Conservation (phyloP, 192 early-diverging fungal species). For the Rhizophagus sp. region DNA sequence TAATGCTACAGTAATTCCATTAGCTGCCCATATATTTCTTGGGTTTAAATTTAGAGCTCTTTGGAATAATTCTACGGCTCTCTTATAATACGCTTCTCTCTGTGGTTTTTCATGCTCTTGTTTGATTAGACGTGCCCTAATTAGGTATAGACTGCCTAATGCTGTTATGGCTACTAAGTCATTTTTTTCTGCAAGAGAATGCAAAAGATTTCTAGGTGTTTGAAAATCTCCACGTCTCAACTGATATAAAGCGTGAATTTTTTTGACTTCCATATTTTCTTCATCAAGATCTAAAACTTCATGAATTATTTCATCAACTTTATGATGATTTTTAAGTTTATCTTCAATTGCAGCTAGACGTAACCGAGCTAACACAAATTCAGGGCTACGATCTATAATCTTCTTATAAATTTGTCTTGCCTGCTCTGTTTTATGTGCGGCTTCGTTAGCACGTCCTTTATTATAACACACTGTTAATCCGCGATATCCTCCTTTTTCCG, state of each 20-base stretch:
- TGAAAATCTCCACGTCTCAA: constrained; percentile 49
- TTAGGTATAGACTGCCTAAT: constrained; percentile 65
- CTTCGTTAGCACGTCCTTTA: neutral
- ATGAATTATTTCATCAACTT: constrained; percentile 69
- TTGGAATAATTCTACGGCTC: constrained; percentile 81
- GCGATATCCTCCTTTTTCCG: neutral
- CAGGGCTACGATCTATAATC: neutral
- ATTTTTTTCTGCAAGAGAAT: constrained; percentile 56
- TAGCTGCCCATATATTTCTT: constrained; percentile 75
- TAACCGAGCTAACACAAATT: neutral
- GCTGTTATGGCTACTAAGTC: constrained; percentile 67
- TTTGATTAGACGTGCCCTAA: constrained; percentile 59
- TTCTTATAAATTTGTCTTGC: constrained; percentile 1
- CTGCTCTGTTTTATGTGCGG: neutral
- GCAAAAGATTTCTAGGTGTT: constrained; percentile 63
- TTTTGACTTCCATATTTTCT: constrained; percentile 74
- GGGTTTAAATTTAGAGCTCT: constrained; percentile 58
- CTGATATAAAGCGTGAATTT: constrained; percentile 77
- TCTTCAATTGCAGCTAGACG: constrained; percentile 31
- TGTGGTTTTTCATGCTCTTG: constrained; percentile 73
- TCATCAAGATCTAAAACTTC: constrained; percentile 64
- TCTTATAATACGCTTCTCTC: constrained; percentile 56
- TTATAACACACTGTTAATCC: neutral
- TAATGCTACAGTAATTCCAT: constrained; percentile 83
- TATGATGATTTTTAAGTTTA: constrained; percentile 8